Evolutionary conservation across 768 basidiomycete species (phyloP), one percentile per base, ranked within the genome.

Genomic region (Mycena olivaceomarginata): DNA sequence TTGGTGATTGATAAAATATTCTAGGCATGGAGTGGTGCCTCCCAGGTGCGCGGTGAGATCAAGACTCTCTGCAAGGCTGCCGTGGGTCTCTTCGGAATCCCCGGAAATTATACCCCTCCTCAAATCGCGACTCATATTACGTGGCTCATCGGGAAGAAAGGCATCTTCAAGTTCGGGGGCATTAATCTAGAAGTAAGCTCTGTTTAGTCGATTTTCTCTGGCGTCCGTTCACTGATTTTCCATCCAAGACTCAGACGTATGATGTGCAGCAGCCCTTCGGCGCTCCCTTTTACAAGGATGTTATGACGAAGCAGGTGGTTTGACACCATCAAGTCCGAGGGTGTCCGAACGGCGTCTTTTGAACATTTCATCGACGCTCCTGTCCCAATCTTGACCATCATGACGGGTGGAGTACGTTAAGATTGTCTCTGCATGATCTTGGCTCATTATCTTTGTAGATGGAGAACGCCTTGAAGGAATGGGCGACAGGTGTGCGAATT

Each of bases 301-400:
- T 71, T 18, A 62, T 37, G 5, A 63, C 70, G 15, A 71, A 71
- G 48, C 70, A 71, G 51, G n/a, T 71, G 60, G 60, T 71, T 63
- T 64, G 45, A 48, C 31, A 48, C 18, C 20, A 9, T 20, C 9
- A 51, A 48, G 70, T 62, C 62, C 6, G 70, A 71, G 25, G 70
- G 60, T 0, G 70, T 71, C 0, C 70, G 70, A 45, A 7, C 37
- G 1, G 2, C 6, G 4, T 62, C 69, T 8, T 46, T 46, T 2
- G 10, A 41, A 11, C 18, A 12, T 0, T 72, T 40, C 40, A 39
- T 72, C 10, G 62, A 72, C 31, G n/a, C n/a, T 2, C 25, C 18
- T 15, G 37, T 72, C 9, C 70, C 60, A 4, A 1, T 41, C 2
- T 4, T 70, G 8, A n/a, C 12, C 9, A 15, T 72, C 2, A 46